These are phyloP conservation scores for Veloporphyrellus conicus DNA, from an alignment of 1,284 basidiomycete genomes.

Conservation along the genomic window DNA sequence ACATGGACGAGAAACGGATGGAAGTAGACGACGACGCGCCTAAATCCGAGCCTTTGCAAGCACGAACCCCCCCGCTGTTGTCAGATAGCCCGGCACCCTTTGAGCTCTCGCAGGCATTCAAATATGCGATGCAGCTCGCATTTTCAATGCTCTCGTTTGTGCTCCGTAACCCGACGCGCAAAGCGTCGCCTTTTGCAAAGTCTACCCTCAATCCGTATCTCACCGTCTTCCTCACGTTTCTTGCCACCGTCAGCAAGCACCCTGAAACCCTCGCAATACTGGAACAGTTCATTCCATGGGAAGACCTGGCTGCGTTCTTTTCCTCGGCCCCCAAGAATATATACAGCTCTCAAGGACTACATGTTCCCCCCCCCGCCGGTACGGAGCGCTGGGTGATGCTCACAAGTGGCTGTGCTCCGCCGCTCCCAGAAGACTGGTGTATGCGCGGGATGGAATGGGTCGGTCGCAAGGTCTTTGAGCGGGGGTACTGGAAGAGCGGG, in stretches of 20 bases:
- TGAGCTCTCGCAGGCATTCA: constrained; percentile 62
- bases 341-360: constrained; percentile 45
- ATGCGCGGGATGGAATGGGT: constrained; percentile 95
- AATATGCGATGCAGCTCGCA: constrained; percentile 71
- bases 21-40: constrained; percentile 58
- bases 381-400: constrained; percentile 56
- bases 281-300: constrained; percentile 84
- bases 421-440: constrained; percentile 93
- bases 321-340: constrained; percentile 57
- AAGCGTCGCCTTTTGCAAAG: constrained; percentile 50
- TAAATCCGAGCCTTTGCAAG: constrained; percentile 14
- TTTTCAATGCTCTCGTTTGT: constrained; percentile 76
- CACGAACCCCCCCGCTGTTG: constrained; percentile 37
- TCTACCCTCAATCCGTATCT: constrained; percentile 83
- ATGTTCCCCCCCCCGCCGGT: constrained; percentile 18
- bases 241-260: constrained; percentile 72
- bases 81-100: constrained; percentile 32
- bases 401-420: constrained; percentile 60
- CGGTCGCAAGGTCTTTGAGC: constrained; percentile 80
- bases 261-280: constrained; percentile 56
- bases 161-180: constrained; percentile 63
- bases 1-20: constrained; percentile 58
- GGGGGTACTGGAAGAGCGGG: constrained; percentile 83
- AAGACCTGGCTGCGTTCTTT: constrained; percentile 65
- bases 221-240: constrained; percentile 81